Percentiles rank a stretch among this genome's conserved stretches.
Conservation (phyloP, 768 basidiomycete species). For the Kwoniella sp. region DNA sequence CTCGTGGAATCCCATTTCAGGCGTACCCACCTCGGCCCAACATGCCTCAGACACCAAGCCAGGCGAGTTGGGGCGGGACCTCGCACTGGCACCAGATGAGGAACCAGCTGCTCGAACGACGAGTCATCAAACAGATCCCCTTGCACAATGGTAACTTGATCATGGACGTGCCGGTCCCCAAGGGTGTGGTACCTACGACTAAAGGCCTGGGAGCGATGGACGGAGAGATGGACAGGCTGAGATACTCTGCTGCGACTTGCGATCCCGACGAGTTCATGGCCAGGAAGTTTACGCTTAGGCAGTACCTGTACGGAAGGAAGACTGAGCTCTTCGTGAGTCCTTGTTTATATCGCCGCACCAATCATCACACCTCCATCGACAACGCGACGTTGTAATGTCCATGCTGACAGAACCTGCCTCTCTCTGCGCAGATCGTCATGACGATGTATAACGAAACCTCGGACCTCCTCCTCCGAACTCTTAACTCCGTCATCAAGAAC, state of each 20-base stretch:
- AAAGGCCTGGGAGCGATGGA: slow-evolving; percentile 48
- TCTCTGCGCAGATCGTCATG: slow-evolving; percentile 44
- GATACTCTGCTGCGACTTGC: slow-evolving; percentile 51
- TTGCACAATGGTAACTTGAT: slow-evolving; percentile 82
- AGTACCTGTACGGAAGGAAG: slow-evolving; percentile 66
- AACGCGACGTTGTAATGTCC: slow-evolving; percentile 1
- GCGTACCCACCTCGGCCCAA: slow-evolving; percentile 32
- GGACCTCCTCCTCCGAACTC: slow-evolving; percentile 47
- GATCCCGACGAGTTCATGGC: slow-evolving; percentile 59
- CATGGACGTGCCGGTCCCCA: slow-evolving; percentile 78
- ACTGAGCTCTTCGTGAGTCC: slow-evolving; percentile 51
- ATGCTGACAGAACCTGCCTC: slow-evolving; percentile 56
- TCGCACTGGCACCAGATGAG: slow-evolving; percentile 47
- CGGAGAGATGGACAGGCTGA: slow-evolving; percentile 44
- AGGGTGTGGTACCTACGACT: slow-evolving; percentile 68
- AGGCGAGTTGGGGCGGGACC: slow-evolving; percentile 12
- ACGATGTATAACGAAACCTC: slow-evolving; percentile 54
- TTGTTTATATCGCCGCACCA: too few species aligned
- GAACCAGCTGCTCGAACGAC: slow-evolving; percentile 43
- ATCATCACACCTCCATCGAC: slow-evolving; percentile 77
- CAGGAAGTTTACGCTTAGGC: slow-evolving; percentile 74
- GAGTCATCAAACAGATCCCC: slow-evolving; percentile 64
- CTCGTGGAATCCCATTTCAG: background rate
- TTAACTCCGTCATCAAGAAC: slow-evolving; percentile 57
- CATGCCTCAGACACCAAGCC: slow-evolving; percentile 10